Evolutionary conservation across 2,329 filamentous ascomycete species (phyloP).

Genomic region (Endothia cerciana): DNA sequence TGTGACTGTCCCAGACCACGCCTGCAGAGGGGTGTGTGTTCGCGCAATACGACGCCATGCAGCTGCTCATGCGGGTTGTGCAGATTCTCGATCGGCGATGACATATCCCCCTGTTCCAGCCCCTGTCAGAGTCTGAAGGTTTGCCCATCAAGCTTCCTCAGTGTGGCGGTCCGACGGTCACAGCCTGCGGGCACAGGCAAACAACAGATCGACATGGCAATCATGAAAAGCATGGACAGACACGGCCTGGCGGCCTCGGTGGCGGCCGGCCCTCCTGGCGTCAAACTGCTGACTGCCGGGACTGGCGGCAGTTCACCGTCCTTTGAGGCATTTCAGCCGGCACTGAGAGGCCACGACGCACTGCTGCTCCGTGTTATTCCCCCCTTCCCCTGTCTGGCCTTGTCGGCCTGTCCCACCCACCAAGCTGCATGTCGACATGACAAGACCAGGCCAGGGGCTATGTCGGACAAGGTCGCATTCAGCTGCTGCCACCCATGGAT

Average conservation of each 20-base stretch:
- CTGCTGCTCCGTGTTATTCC: conserved; percentile 45
- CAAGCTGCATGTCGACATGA: conserved; percentile 13
- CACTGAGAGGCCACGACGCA: conserved; percentile 46
- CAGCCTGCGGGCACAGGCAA: no score
- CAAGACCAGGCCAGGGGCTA: conserved; percentile 14
- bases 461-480: conserved; percentile 21
- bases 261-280: not conserved
- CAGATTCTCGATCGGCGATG: not conserved
- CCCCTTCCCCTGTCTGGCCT: not conserved
- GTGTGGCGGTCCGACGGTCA: not conserved
- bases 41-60: not conserved
- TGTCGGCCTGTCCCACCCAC: not conserved
- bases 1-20: not conserved
- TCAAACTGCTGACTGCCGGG: not conserved
- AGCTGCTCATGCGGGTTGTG: conserved; percentile 4
- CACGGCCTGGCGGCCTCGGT: not conserved
- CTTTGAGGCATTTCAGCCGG: conserved; percentile 49
- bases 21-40: not conserved
- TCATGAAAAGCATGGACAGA: not conserved
- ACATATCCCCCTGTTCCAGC: not conserved
- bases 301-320: conserved; percentile 30
- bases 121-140: not conserved
- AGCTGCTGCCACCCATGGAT: conserved; percentile 21
- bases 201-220: not conserved
- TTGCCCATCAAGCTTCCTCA: not conserved